Conservation (phyloP, 352 stramenopile genomes). For the Phytophthora quininea region DNA sequence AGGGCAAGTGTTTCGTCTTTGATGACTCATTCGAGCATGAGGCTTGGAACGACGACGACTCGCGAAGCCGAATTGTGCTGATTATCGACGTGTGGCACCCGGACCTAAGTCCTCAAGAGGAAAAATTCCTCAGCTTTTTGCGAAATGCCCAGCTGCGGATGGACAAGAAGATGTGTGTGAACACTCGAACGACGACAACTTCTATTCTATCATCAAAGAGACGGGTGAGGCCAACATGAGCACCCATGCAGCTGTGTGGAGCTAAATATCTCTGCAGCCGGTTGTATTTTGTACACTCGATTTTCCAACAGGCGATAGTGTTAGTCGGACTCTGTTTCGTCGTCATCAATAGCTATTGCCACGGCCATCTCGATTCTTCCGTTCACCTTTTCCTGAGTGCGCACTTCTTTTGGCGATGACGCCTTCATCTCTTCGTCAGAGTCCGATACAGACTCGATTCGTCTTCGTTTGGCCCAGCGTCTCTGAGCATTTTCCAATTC, state of each 20-base stretch:
- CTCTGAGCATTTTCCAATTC: constrained; percentile 13
- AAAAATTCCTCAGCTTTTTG: constrained; percentile 86
- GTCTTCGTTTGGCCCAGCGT: constrained; percentile 20
- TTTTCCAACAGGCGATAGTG: no score
- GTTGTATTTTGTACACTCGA: no score
- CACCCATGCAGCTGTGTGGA: constrained; percentile 52
- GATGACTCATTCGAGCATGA: constrained; percentile 99
- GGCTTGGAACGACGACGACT: constrained; percentile 95
- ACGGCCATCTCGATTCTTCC: constrained; percentile 6
- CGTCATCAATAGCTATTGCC: constrained; percentile 30
- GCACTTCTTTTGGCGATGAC: constrained; percentile 3
- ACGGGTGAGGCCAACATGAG: constrained; percentile 45
- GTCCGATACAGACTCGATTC: constrained; percentile 9
- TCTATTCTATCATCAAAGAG: constrained; percentile 76
- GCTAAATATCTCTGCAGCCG: constrained; percentile 32
- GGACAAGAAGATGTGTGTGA: constrained; percentile 57
- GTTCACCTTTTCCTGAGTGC: constrained; percentile 4
- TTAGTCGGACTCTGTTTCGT: constrained; percentile 42
- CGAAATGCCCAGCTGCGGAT: constrained; percentile 71
- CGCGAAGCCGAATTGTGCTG: constrained; percentile 88
- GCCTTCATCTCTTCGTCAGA: constrained; percentile 25
- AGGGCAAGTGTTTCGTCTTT: constrained; percentile 96
- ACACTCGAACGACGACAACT: constrained; percentile 55
- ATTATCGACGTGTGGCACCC: constrained; percentile 97
- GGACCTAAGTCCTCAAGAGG: constrained; percentile 88